Conservation (phyloP, 495 filamentous ascomycete genomes). For the Neurospora sp. region DNA sequence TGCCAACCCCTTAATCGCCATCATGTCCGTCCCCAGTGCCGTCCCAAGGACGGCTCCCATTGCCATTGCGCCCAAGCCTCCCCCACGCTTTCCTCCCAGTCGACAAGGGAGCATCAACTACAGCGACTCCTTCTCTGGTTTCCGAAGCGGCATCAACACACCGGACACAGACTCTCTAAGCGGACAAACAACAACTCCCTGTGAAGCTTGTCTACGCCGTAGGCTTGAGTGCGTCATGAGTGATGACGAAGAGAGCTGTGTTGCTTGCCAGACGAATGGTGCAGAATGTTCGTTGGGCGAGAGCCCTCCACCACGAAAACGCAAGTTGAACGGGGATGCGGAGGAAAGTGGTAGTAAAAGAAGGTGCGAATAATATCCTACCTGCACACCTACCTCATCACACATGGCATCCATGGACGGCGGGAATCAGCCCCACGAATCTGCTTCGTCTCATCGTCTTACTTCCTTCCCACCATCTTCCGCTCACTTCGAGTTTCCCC, state of each 20-base stretch:
- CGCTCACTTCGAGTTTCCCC: neutral
- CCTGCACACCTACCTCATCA: slow-evolving; percentile 10
- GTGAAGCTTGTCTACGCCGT: slow-evolving; percentile 63
- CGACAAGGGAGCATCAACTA: slow-evolving; percentile 33
- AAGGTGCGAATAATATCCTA: slow-evolving; percentile 35
- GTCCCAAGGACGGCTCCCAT: slow-evolving; percentile 47
- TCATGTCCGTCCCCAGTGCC: slow-evolving; percentile 40
- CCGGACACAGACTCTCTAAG: slow-evolving; percentile 40
- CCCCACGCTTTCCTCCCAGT: slow-evolving; percentile 29
- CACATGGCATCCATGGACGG: slow-evolving; percentile 1
- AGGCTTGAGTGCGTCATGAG: slow-evolving; percentile 89
- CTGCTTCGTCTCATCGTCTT: neutral
- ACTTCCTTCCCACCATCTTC: neutral
- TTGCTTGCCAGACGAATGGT: slow-evolving; percentile 51
- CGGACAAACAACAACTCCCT: slow-evolving; percentile 30
- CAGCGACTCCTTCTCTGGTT: slow-evolving; percentile 25
- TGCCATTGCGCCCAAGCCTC: slow-evolving; percentile 45
- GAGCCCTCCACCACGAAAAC: slow-evolving; percentile 63
- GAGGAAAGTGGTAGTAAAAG: slow-evolving; percentile 47
- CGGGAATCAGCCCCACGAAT: slow-evolving; percentile 11
- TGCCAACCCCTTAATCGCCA: slow-evolving; percentile 20
- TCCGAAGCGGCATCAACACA: slow-evolving; percentile 38
- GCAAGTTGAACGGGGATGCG: slow-evolving; percentile 54
- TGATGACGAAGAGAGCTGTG: slow-evolving; percentile 52
- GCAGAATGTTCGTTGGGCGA: slow-evolving; percentile 54